Evolutionary conservation across 1,139 yeast species (phyloP).

Genomic region (Yarrowia galli): DNA sequence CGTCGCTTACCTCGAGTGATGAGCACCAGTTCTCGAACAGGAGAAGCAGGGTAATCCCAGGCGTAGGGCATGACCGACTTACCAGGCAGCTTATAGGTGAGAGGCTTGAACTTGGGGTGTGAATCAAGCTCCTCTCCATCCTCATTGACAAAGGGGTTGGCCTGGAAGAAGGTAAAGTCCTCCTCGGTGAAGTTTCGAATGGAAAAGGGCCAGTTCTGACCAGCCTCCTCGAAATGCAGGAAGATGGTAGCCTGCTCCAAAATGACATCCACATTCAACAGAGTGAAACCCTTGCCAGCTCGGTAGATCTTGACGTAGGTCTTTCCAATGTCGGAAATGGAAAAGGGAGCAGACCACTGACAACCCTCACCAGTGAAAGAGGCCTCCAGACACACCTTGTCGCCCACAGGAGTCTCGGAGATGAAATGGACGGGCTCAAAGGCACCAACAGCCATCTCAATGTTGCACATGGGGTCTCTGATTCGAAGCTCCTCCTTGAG

Average conservation of each 20-base stretch:
- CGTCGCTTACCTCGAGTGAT: slow-evolving; percentile 76
- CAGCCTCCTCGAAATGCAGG: slow-evolving; percentile 74
- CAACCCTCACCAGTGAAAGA: slow-evolving; percentile 66
- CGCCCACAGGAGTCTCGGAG: slow-evolving; percentile 58
- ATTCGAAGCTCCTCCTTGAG: slow-evolving; percentile 64
- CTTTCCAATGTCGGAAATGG: slow-evolving; percentile 83
- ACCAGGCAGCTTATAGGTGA: slow-evolving; percentile 81
- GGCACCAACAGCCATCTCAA: slow-evolving; percentile 54
- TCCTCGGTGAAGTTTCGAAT: slow-evolving; percentile 85
- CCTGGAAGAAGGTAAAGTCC: slow-evolving; percentile 85
- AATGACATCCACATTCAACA: slow-evolving; percentile 74
- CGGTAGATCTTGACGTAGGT: slow-evolving; percentile 73
- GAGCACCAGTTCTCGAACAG: slow-evolving; percentile 78
- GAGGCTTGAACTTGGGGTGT: slow-evolving; percentile 53
- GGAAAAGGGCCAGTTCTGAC: slow-evolving; percentile 89
- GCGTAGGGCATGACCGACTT: slow-evolving; percentile 98
- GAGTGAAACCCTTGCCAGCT: slow-evolving; percentile 67
- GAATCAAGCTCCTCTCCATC: slow-evolving; percentile 62
- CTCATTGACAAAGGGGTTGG: slow-evolving; percentile 79
- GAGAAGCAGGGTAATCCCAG: slow-evolving; percentile 95
- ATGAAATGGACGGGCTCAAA: slow-evolving; percentile 68
- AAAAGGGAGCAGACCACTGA: slow-evolving; percentile 89
- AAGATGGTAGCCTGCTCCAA: slow-evolving; percentile 84
- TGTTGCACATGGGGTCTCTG: slow-evolving; percentile 63
- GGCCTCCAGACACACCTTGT: slow-evolving; percentile 54